These are phyloP conservation scores for Phaeoacremonium minimum DNA, from an alignment of 2,329 filamentous ascomycete genomes.

Conservation along the genomic window DNA sequence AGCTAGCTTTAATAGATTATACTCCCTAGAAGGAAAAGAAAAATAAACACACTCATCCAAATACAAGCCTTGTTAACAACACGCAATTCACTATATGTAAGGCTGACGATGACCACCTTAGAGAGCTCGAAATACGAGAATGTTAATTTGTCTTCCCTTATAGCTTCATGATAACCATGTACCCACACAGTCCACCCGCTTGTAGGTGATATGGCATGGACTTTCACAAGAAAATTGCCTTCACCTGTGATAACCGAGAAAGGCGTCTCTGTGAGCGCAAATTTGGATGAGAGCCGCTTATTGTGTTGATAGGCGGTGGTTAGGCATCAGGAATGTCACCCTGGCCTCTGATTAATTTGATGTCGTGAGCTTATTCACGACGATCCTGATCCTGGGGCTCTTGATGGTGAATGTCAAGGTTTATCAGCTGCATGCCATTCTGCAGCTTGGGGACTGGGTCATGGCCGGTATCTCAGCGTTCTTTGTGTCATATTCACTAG, in stretches of 20 bases:
- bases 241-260: slow-evolving; percentile 5
- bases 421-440: slow-evolving; percentile 4
- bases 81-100: too few species aligned
- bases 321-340: slow-evolving; percentile 1
- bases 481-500: too few species aligned
- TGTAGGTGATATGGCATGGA: slow-evolving; percentile 3
- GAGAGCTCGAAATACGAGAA: too few species aligned
- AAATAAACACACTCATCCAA: too few species aligned
- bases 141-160: too few species aligned
- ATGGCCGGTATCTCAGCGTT: slow-evolving; percentile 5
- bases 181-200: too few species aligned
- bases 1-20: too few species aligned
- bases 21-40: too few species aligned
- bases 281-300: slow-evolving; percentile 3
- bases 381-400: slow-evolving; percentile 4
- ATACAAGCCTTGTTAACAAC: too few species aligned
- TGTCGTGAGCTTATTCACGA: slow-evolving; percentile 4
- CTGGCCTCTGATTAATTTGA: slow-evolving; percentile 4
- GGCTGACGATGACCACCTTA: too few species aligned
- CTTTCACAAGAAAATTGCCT: slow-evolving; percentile 3
- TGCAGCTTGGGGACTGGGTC: slow-evolving; percentile 5
- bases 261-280: slow-evolving; percentile 1
- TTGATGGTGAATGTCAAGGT: slow-evolving; percentile 4
- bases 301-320: slow-evolving; percentile 3
- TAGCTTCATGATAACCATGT: too few species aligned